Evolutionary conservation across 768 basidiomycete species (phyloP).

Genomic region (Daedalea quercina): DNA sequence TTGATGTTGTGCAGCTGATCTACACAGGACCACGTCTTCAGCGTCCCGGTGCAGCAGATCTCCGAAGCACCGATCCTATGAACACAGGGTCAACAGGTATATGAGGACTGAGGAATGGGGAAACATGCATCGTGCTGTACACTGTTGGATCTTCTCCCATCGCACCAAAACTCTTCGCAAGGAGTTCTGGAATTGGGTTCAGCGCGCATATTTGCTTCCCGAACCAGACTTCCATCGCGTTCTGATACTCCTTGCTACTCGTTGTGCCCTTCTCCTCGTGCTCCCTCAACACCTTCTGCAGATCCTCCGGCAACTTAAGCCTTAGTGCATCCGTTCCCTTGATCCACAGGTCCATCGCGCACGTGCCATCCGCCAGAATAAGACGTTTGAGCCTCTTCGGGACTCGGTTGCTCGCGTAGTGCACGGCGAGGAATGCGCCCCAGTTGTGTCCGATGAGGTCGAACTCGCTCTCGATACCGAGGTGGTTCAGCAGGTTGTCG

Average conservation of each 20-base stretch:
- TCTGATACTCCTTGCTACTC: too few species aligned
- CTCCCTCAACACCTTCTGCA: too few species aligned
- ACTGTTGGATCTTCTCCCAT: too few species aligned
- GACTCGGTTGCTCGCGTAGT: not conserved
- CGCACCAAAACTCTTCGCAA: too few species aligned
- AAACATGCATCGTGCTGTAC: too few species aligned
- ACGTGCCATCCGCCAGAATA: too few species aligned
- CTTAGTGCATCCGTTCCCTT: too few species aligned
- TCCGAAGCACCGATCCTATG: too few species aligned
- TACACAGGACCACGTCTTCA: conserved; percentile 21
- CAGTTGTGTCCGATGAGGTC: conserved; percentile 48
- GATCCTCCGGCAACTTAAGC: too few species aligned
- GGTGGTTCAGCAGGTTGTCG: conserved; percentile 34
- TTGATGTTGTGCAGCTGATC: conserved; percentile 18
- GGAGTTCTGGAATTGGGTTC: too few species aligned
- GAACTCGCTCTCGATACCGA: conserved; percentile 33
- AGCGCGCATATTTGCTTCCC: not conserved
- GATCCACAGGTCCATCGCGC: too few species aligned
- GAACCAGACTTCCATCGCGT: not conserved
- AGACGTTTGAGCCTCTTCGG: not conserved
- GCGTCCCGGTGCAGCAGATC: conserved; percentile 7
- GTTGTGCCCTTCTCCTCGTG: too few species aligned
- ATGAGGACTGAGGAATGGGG: not conserved
- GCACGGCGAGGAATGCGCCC: conserved; percentile 29
- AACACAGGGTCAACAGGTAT: not conserved